A percentile compares a stretch with the other conserved stretches of the same genome.
Evolutionary conservation across 139 green algal genomes (phyloP).

Genomic region (Coelastrella sp.): DNA sequence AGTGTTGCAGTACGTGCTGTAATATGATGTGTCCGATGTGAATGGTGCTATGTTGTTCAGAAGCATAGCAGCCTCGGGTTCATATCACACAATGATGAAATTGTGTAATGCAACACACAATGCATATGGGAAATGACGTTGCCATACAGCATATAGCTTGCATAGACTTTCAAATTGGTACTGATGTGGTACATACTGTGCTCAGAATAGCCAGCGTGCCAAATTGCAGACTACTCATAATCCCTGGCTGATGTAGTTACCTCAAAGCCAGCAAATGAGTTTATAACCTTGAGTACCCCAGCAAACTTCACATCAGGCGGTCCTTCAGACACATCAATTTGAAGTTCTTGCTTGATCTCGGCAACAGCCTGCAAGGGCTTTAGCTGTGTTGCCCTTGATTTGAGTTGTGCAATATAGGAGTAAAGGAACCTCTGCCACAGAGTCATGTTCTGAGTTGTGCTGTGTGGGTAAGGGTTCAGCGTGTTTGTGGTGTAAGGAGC

Average conservation of each 20-base stretch:
- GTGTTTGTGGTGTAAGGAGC: background rate
- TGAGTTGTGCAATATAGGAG: background rate
- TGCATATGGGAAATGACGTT: no score
- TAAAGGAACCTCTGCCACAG: conserved; percentile 15
- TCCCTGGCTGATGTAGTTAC: conserved; percentile 1
- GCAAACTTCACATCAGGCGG: background rate
- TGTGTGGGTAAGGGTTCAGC: background rate
- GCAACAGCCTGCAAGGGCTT: background rate
- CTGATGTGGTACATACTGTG: no score
- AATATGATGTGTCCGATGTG: no score
- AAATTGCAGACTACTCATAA: no score
- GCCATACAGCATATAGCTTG: no score
- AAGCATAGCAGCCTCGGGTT: no score
- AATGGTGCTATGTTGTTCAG: no score
- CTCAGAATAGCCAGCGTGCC: no score
- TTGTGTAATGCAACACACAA: no score
- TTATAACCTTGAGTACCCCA: conserved; percentile 27
- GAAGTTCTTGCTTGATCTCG: background rate
- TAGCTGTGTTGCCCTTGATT: background rate
- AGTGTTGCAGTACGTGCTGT: no score
- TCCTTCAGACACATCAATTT: background rate
- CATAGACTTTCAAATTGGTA: no score
- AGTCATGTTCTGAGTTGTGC: background rate
- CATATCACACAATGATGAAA: no score
- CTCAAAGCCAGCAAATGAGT: conserved; percentile 41